Conservation (phyloP, 1,284 basidiomycete species). For the Pyrrhoderma noxium region DNA sequence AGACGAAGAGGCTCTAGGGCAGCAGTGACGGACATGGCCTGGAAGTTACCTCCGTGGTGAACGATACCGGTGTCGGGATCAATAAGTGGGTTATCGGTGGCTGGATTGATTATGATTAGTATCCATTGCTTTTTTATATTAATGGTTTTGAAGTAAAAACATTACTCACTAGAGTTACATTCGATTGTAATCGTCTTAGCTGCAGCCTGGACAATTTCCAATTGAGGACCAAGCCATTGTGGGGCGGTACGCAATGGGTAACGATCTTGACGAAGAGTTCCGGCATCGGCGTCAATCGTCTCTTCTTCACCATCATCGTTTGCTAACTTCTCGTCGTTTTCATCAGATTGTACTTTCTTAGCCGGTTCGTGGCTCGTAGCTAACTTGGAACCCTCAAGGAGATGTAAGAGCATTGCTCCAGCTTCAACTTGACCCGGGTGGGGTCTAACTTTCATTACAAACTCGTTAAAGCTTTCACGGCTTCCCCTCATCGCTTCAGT, state of each 20-base stretch:
- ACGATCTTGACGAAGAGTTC: conserved; percentile 62
- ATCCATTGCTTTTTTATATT: conserved; percentile 11
- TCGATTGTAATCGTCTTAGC: conserved; percentile 62
- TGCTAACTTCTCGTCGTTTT: conserved; percentile 39
- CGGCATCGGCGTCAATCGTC: conserved; percentile 46
- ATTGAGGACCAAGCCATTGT: conserved; percentile 81
- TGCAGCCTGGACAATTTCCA: conserved; percentile 72
- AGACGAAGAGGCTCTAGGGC: conserved; percentile 86
- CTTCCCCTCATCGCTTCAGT: conserved; percentile 74
- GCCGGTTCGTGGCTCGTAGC: conserved; percentile 57
- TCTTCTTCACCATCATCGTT: conserved; percentile 36
- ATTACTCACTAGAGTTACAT: conserved; percentile 74
- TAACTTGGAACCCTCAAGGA: conserved; percentile 68
- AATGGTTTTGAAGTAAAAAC: conserved; percentile 8
- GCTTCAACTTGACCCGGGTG: conserved; percentile 82
- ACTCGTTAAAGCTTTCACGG: conserved; percentile 68
- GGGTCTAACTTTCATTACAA: conserved; percentile 76
- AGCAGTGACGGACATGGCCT: conserved; percentile 81
- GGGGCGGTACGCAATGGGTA: conserved; percentile 75
- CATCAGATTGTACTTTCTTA: conserved; percentile 40
- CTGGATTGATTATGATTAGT: conserved; percentile 29
- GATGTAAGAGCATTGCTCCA: conserved; percentile 59
- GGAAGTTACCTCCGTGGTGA: conserved; percentile 85
- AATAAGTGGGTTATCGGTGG: conserved; percentile 71
- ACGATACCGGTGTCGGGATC: conserved; percentile 60